These are phyloP conservation scores for Diaporthe citri DNA, from an alignment of 2,329 filamentous ascomycete genomes.

Conservation along the genomic window DNA sequence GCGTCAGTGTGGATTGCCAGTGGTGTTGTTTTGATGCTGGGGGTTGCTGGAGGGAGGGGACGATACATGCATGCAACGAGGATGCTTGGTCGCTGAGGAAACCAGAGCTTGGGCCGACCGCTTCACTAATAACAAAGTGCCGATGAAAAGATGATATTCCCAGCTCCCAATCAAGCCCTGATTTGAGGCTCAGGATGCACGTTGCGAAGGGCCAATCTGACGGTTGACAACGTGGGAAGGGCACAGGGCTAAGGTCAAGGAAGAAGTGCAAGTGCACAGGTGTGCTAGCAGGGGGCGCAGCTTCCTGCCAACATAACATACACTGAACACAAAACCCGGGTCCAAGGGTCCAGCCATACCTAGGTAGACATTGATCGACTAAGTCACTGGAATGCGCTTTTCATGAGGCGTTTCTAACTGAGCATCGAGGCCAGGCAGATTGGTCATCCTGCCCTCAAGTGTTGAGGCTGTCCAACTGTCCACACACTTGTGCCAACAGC, in stretches of 20 bases:
- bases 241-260: not conserved
- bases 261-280: not conserved
- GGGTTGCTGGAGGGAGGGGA: conserved; percentile 6
- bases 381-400: conserved; percentile 3
- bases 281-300: not conserved
- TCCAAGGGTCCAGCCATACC: not conserved
- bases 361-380: conserved; percentile 15
- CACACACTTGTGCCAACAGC: not conserved
- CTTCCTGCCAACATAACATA: conserved; percentile 1
- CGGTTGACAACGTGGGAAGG: not conserved
- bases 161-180: conserved; percentile 4
- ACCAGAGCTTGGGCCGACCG: conserved; percentile 29
- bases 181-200: not conserved
- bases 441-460: no score
- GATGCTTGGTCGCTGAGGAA: conserved; percentile 13
- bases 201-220: not conserved
- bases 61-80: conserved; percentile 7
- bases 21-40: conserved; percentile 22
- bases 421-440: not conserved
- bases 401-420: not conserved
- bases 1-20: not conserved
- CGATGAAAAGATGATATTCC: conserved; percentile 36
- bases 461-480: not conserved
- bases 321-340: not conserved
- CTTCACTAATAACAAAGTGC: conserved; percentile 29